Conservation (phyloP, 1,284 basidiomycete genomes). For the Sphaerobolus stellatus region DNA sequence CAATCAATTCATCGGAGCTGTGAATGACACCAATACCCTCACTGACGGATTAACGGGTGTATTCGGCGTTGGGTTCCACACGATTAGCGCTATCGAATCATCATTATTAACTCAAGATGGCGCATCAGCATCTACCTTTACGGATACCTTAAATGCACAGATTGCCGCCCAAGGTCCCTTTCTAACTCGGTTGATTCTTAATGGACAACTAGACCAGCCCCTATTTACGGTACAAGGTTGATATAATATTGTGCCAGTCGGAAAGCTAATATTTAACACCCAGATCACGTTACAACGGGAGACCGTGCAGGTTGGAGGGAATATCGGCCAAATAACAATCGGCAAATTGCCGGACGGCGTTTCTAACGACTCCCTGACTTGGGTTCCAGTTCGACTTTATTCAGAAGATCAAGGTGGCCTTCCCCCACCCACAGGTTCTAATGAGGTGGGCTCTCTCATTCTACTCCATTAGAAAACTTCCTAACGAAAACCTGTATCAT, state of each 20-base stretch:
- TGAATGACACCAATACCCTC: conserved; percentile 54
- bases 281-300: conserved; percentile 47
- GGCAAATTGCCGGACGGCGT: conserved; percentile 49
- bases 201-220: conserved; percentile 32
- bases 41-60: conserved; percentile 49
- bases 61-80: conserved; percentile 56
- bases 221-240: conserved; percentile 36
- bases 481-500: too few species aligned
- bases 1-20: conserved; percentile 49
- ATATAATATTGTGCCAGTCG: background rate
- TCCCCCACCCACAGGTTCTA: conserved; percentile 34
- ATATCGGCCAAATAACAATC: conserved; percentile 47
- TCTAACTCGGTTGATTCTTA: conserved; percentile 39
- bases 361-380: conserved; percentile 42
- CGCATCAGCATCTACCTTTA: too few species aligned
- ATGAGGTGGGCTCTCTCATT: background rate
- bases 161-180: conserved; percentile 43
- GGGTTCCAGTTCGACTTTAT: conserved; percentile 51
- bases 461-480: background rate
- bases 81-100: background rate
- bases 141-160: conserved; percentile 18
- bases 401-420: conserved; percentile 42
- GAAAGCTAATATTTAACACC: conserved; percentile 7
- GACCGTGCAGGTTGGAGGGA: conserved; percentile 48
- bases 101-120: background rate